phyloP scores from a whole-genome alignment of 179 eudicot species.

The Silene coronaria region DNA sequence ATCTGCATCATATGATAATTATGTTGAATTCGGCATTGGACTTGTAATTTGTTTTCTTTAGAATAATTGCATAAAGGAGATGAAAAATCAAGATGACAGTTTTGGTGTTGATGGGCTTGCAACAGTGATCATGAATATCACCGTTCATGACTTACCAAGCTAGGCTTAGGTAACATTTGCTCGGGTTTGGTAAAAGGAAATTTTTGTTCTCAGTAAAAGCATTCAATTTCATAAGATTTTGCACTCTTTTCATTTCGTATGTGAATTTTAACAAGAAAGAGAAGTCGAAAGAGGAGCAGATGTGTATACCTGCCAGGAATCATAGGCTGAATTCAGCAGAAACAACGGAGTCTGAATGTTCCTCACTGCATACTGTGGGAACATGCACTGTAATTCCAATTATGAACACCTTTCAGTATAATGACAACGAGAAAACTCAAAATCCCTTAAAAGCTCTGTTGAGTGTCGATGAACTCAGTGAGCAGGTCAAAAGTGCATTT shows the following conservation, averaged over 20 bases:
- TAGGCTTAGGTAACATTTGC: too few species aligned
- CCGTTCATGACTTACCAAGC: too few species aligned
- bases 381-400: neutral
- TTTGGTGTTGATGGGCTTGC: too few species aligned
- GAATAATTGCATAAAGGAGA: neutral
- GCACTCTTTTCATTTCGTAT: too few species aligned
- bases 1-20: constrained; percentile 21
- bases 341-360: constrained; percentile 60
- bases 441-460: neutral
- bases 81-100: too few species aligned
- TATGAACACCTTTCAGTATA: neutral
- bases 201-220: too few species aligned
- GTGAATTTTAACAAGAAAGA: neutral
- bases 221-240: too few species aligned
- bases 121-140: too few species aligned
- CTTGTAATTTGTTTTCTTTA: neutral
- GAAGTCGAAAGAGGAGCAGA: neutral
- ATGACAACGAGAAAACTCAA: too few species aligned
- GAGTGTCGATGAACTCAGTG: too few species aligned
- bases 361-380: constrained; percentile 46
- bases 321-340: constrained; percentile 70
- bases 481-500: neutral
- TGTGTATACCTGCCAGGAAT: constrained; percentile 65
- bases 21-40: neutral
- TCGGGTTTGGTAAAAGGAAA: too few species aligned